A percentile compares a stretch with the other conserved stretches of the same genome.
Conservation (phyloP, 1,139 yeast genomes). For the Zygoascus sp. region DNA sequence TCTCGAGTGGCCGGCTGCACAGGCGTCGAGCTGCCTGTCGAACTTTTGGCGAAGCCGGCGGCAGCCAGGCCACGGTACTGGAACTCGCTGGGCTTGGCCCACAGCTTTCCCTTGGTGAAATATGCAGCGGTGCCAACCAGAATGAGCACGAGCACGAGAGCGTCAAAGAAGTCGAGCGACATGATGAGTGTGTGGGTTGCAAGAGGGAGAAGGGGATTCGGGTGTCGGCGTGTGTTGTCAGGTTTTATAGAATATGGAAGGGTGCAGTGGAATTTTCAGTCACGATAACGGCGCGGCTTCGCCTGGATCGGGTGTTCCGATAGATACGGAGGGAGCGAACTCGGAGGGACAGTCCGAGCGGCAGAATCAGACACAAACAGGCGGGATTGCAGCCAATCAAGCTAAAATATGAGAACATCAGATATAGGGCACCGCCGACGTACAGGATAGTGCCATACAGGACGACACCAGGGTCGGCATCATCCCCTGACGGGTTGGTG, state of each 20-base stretch:
- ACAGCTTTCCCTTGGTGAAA: slow-evolving; percentile 58
- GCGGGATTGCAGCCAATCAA: too few relatives aligned
- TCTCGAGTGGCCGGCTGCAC: slow-evolving; percentile 37
- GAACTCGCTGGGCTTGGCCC: slow-evolving; percentile 29
- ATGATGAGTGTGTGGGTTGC: slow-evolving; percentile 2
- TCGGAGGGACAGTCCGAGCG: neutral
- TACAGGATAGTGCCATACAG: too few relatives aligned
- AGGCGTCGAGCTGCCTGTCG: slow-evolving; percentile 34
- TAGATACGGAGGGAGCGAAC: neutral
- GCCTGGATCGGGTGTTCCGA: neutral
- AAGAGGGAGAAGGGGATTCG: too few relatives aligned
- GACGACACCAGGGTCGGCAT: too few relatives aligned
- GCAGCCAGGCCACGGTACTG: slow-evolving; percentile 32
- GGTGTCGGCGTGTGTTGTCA: too few relatives aligned
- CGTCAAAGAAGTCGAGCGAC: slow-evolving; percentile 60
- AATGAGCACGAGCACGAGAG: slow-evolving; percentile 61
- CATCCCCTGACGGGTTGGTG: neutral
- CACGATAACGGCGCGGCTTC: slow-evolving; percentile 2
- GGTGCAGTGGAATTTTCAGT: neutral
- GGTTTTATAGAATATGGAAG: neutral
- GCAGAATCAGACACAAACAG: too few relatives aligned
- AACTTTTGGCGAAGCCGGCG: slow-evolving; percentile 31
- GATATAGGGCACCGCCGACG: too few relatives aligned
- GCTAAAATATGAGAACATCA: too few relatives aligned
- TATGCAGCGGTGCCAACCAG: slow-evolving; percentile 61